Evolutionary conservation across 306 rosid genomes (phyloP).

Genomic region (Casuarina cunninghamiana): DNA sequence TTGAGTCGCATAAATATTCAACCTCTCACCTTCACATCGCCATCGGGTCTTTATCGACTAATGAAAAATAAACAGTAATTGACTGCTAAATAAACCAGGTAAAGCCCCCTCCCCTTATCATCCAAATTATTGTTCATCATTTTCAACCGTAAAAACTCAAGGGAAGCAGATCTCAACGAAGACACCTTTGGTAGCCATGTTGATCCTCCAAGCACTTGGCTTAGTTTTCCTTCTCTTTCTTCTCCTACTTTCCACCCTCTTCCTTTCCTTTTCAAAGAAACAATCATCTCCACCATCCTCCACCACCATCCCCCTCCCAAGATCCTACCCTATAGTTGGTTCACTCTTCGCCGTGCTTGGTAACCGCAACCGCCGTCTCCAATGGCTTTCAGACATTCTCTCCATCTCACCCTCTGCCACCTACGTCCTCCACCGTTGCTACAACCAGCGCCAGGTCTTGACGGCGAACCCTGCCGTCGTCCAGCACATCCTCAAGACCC

Average conservation of each 20-base stretch:
- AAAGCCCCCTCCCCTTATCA: too few species aligned
- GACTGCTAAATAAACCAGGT: too few species aligned
- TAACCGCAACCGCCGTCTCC: constrained; percentile 29
- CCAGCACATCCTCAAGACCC: too few species aligned
- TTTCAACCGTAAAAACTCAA: too few species aligned
- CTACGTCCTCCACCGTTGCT: constrained; percentile 51
- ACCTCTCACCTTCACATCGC: too few species aligned
- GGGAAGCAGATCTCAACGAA: too few species aligned
- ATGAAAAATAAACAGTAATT: too few species aligned
- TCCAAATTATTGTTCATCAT: too few species aligned
- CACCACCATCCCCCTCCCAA: background rate
- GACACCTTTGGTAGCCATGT: background rate
- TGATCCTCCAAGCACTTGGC: constrained; percentile 8
- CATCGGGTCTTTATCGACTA: too few species aligned
- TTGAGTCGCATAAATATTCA: too few species aligned
- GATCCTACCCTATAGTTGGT: constrained; percentile 57
- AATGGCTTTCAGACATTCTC: constrained; percentile 39
- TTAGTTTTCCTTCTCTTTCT: background rate
- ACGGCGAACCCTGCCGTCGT: constrained; percentile 38
- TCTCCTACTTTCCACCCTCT: constrained; percentile 18
- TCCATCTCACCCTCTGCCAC: constrained; percentile 53
- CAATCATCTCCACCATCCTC: background rate
- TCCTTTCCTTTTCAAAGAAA: constrained; percentile 24
- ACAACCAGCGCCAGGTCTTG: constrained; percentile 40
- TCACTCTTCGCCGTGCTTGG: constrained; percentile 36